Evolutionary conservation across 148 eudicot species (phyloP).

Genomic region (Persicaria tinctoria): DNA sequence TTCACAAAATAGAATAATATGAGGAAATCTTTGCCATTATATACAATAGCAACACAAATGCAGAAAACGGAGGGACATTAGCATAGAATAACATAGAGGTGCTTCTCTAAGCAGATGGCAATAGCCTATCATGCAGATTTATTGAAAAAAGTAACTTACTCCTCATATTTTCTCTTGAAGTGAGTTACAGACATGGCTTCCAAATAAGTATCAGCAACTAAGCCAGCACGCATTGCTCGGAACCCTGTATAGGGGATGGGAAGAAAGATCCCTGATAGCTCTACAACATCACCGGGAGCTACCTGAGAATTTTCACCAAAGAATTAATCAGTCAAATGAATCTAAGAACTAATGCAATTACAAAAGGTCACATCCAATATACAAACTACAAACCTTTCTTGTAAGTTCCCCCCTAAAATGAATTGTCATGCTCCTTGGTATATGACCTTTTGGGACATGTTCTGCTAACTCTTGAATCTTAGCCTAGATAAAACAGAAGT

Average conservation of each 20-base stretch:
- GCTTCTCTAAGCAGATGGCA: neutral
- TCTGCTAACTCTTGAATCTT: constrained; percentile 95
- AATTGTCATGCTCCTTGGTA: constrained; percentile 92
- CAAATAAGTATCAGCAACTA: constrained; percentile 98
- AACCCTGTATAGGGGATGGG: constrained; percentile 98
- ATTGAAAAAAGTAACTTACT: constrained; percentile 45
- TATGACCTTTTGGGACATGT: constrained; percentile 98
- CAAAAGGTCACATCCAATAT: neutral
- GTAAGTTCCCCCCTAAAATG: constrained; percentile 97
- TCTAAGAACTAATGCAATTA: neutral
- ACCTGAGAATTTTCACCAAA: constrained; percentile 35
- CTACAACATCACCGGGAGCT: constrained; percentile 94
- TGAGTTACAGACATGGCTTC: constrained; percentile 96
- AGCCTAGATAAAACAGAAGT: constrained; percentile 44
- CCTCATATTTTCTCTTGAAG: constrained; percentile 96
- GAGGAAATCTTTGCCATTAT: neutral
- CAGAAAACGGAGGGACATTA: neutral
- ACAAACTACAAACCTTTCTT: constrained; percentile 60
- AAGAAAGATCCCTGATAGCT: constrained; percentile 91
- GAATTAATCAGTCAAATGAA: neutral
- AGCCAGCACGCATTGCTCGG: constrained; percentile 96
- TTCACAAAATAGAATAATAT: neutral
- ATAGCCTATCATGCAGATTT: neutral
- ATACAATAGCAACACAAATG: neutral
- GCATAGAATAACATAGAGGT: neutral